Percentiles rank a stretch among this genome's conserved stretches.
Conservation (phyloP, 306 rosid genomes). For the Adenanthera pavonina region DNA sequence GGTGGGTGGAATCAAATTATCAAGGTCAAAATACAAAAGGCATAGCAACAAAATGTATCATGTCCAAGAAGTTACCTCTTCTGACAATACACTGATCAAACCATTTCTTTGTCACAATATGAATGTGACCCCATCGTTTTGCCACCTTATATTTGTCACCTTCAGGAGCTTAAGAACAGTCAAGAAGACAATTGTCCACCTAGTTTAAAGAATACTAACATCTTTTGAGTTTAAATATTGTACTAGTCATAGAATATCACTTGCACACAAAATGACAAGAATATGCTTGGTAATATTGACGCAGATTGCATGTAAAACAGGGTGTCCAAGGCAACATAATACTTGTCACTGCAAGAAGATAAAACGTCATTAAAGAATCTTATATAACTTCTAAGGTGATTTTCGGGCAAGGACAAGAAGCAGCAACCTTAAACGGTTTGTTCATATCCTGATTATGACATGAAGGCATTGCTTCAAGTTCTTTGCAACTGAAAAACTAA, state of each 20-base stretch:
- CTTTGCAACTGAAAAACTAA: constrained; percentile 22
- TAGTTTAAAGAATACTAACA: constrained; percentile 31
- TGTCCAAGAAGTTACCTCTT: constrained; percentile 63
- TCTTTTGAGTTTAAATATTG: constrained; percentile 19
- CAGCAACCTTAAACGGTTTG: constrained; percentile 15
- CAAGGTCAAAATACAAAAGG: constrained; percentile 37
- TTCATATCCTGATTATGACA: neutral
- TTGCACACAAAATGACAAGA: constrained; percentile 17
- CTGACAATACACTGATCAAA: constrained; percentile 79
- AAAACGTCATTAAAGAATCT: neutral
- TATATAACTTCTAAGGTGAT: neutral
- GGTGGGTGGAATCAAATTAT: constrained; percentile 21
- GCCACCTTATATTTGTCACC: constrained; percentile 97
- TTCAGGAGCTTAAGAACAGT: constrained; percentile 83
- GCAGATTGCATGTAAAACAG: constrained; percentile 11
- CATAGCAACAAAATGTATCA: constrained; percentile 26
- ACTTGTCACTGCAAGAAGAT: constrained; percentile 21
- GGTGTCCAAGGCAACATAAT: constrained; percentile 23
- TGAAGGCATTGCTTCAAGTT: neutral
- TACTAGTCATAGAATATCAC: constrained; percentile 11
- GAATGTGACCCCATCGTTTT: constrained; percentile 77
- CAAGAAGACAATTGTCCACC: constrained; percentile 61
- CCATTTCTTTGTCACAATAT: constrained; percentile 85
- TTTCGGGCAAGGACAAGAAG: neutral
- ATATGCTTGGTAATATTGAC: constrained; percentile 17